These are phyloP conservation scores for Rugonectria rugulosa DNA, from an alignment of 2,329 filamentous ascomycete genomes.

Conservation along the genomic window DNA sequence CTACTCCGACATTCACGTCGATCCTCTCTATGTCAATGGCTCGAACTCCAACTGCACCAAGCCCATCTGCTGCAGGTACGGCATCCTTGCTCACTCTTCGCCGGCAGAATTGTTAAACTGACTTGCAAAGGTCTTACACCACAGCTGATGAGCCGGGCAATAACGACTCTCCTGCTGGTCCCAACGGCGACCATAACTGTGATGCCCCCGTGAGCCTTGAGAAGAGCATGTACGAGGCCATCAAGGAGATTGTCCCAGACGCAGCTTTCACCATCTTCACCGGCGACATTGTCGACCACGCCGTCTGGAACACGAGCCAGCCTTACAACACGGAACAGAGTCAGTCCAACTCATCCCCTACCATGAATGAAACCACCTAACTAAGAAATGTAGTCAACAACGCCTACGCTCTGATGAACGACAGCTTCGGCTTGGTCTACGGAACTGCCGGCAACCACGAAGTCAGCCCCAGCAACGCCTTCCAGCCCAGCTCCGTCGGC, in stretches of 20 bases:
- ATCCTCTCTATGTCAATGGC: conserved; percentile 61
- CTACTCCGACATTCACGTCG: conserved; percentile 67
- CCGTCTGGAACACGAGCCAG: conserved; percentile 54
- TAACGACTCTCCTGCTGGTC: conserved; percentile 58
- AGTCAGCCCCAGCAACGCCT: conserved; percentile 59
- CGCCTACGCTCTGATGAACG: conserved; percentile 56
- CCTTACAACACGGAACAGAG: conserved; percentile 42
- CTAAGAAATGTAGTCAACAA: conserved; percentile 46
- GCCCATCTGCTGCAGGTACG: conserved; percentile 65
- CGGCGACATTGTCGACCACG: conserved; percentile 64
- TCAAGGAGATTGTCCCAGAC: conserved; percentile 54
- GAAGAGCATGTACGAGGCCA: conserved; percentile 62
- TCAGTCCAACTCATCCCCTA: conserved; percentile 12
- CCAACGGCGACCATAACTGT: conserved; percentile 61
- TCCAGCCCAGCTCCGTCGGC: conserved; percentile 50
- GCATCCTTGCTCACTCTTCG: background rate
- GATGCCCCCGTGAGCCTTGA: conserved; percentile 60
- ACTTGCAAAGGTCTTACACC: conserved; percentile 51
- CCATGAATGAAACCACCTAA: background rate
- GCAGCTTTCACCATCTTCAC: conserved; percentile 66
- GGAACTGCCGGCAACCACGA: conserved; percentile 66
- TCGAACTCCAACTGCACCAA: conserved; percentile 63
- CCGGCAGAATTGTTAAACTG: background rate
- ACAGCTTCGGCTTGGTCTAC: conserved; percentile 54
- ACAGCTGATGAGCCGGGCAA: conserved; percentile 55